These are phyloP conservation scores for Elaeis guineensis DNA, from an alignment of 176 grass and related monocot genomes.

Conservation along the genomic window DNA sequence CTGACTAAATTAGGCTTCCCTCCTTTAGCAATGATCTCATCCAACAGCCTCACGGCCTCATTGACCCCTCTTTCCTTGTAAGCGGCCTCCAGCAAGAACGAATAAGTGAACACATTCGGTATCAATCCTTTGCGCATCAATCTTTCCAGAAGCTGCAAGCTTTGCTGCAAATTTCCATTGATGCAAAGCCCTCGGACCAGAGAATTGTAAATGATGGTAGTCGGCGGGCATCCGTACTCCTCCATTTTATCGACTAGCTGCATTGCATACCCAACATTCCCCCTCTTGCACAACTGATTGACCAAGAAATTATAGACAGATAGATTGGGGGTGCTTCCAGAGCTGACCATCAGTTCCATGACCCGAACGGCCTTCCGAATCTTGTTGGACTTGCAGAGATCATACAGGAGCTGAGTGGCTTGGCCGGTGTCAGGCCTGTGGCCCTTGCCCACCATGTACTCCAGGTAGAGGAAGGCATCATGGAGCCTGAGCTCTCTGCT, in stretches of 20 bases:
- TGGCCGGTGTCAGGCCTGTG: constrained; percentile 15
- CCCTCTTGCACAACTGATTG: constrained; percentile 22
- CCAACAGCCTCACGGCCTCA: constrained; percentile 17
- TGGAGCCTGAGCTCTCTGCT: constrained; percentile 12
- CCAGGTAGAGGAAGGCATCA: constrained; percentile 19
- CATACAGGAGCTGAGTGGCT: constrained; percentile 26
- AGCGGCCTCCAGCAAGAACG: constrained; percentile 18
- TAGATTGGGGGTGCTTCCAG: constrained; percentile 9
- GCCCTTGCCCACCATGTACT: constrained; percentile 17
- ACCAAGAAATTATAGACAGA: constrained; percentile 23
- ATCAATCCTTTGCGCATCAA: constrained; percentile 15
- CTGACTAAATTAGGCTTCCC: constrained; percentile 21
- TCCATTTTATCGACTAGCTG: constrained; percentile 24
- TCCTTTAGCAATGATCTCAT: constrained; percentile 15
- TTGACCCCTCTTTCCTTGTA: constrained; percentile 24
- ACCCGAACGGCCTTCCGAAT: constrained; percentile 17
- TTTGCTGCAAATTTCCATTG: constrained; percentile 23
- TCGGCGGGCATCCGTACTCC: constrained; percentile 4
- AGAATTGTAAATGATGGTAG: constrained; percentile 28
- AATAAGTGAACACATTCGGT: constrained; percentile 22
- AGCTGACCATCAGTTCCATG: constrained; percentile 14
- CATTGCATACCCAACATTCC: constrained; percentile 22
- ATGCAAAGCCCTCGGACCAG: constrained; percentile 20
- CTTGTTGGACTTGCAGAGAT: constrained; percentile 16
- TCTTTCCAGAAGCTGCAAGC: constrained; percentile 20